Conservation (phyloP, 139 green algal species). For the Picochlorum sp. region DNA sequence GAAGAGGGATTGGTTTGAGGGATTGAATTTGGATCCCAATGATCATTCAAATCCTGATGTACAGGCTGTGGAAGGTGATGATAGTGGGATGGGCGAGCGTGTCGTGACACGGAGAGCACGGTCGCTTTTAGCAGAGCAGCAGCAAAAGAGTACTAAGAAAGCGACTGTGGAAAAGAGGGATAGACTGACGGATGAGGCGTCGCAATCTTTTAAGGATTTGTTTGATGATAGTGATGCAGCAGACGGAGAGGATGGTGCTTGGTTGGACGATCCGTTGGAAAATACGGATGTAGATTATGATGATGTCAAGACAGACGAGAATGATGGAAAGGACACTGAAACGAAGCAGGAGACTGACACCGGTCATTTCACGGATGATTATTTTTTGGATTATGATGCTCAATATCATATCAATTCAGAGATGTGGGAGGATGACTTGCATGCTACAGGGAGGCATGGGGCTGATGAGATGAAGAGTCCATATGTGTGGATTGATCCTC, state of each 20-base stretch:
- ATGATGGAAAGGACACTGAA: background rate
- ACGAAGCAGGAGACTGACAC: background rate
- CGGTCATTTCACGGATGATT: background rate
- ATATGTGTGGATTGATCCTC: conserved; percentile 73
- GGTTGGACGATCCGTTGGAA: background rate
- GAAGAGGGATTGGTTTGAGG: conserved; percentile 74
- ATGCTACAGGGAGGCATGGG: conserved; percentile 5
- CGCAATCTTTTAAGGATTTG: conserved; percentile 29
- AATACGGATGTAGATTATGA: conserved; percentile 7
- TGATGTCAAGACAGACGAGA: background rate
- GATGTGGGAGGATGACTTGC: conserved; percentile 29
- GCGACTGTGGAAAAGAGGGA: background rate
- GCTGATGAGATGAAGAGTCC: conserved; percentile 1
- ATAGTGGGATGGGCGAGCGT: conserved; percentile 6
- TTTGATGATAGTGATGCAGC: conserved; percentile 19
- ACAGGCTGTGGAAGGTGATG: conserved; percentile 20
- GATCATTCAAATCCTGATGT: conserved; percentile 83
- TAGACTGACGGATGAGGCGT: conserved; percentile 3
- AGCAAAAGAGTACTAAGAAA: background rate
- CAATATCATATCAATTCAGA: conserved; percentile 8
- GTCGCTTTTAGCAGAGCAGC: background rate
- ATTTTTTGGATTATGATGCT: conserved; percentile 15
- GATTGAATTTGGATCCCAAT: conserved; percentile 71
- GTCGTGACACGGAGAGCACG: background rate
- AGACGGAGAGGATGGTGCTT: background rate